These are phyloP conservation scores for Bolboschoenoplectus hybrid DNA, from an alignment of 202 grass and related monocot genomes.

Conservation along the genomic window DNA sequence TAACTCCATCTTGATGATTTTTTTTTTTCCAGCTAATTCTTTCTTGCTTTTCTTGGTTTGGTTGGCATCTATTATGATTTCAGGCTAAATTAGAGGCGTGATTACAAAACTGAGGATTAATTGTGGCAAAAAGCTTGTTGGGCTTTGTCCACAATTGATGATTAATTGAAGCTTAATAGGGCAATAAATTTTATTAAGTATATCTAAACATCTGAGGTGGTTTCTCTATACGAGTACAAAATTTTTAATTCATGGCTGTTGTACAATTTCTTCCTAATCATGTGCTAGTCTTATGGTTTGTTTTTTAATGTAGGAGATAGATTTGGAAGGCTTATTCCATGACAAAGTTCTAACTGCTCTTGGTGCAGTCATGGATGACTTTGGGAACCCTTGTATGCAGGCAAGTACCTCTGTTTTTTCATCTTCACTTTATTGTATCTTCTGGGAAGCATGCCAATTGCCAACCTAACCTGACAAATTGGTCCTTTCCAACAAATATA, in stretches of 20 bases:
- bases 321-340: slow-evolving; percentile 61
- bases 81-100: slow-evolving; percentile 1
- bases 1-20: no score
- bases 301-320: slow-evolving; percentile 39
- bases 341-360: slow-evolving; percentile 61
- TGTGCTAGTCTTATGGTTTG: not conserved
- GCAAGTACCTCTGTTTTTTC: slow-evolving; percentile 47
- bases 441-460: not conserved
- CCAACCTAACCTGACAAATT: not conserved
- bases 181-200: not conserved
- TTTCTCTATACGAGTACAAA: not conserved
- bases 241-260: not conserved
- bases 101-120: not conserved
- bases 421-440: slow-evolving; percentile 9
- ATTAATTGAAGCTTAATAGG: not conserved
- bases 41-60: slow-evolving; percentile 2
- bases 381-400: slow-evolving; percentile 80
- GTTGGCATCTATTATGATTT: not conserved
- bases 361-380: slow-evolving; percentile 75
- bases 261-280: not conserved
- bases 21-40: not conserved
- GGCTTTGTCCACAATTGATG: not conserved
- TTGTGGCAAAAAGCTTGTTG: not conserved
- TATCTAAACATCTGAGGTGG: not conserved
- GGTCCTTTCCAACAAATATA: not conserved